A percentile compares a stretch with the other conserved stretches of the same genome.
Evolutionary conservation across 306 rosid genomes (phyloP).

Genomic region (Rosa lucieae): DNA sequence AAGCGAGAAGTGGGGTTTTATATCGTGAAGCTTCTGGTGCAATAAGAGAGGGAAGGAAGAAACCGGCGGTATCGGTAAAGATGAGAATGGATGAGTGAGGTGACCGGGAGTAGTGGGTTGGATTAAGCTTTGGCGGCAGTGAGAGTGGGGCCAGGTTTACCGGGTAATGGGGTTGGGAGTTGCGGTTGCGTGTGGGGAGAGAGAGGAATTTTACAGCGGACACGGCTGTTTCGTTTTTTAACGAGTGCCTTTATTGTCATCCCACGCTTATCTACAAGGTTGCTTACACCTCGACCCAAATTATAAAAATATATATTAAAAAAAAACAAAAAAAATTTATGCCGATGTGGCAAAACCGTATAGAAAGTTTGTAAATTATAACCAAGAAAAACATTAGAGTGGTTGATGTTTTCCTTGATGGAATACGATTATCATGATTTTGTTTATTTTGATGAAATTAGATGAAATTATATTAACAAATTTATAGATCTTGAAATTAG

Average conservation of each 20-base stretch:
- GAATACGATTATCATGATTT: too few species aligned
- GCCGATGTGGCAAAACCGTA: too few species aligned
- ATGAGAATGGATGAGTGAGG: background rate
- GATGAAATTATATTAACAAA: too few species aligned
- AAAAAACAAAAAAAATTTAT: too few species aligned
- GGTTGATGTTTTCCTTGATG: too few species aligned
- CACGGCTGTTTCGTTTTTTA: constrained; percentile 1
- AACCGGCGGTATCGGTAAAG: constrained; percentile 45
- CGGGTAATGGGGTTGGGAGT: background rate
- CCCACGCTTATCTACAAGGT: background rate
- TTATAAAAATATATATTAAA: too few species aligned
- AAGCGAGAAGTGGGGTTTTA: background rate
- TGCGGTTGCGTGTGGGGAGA: constrained; percentile 42
- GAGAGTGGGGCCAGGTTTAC: background rate
- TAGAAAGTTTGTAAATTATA: too few species aligned
- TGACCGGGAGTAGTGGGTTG: constrained; percentile 56
- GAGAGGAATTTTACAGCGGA: constrained; percentile 29
- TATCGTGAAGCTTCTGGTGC: constrained; percentile 16
- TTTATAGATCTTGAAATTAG: too few species aligned
- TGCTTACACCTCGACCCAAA: background rate
- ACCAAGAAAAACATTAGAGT: too few species aligned
- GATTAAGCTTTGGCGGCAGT: background rate
- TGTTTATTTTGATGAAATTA: too few species aligned
- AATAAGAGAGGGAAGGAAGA: constrained; percentile 20
- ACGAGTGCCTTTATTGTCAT: background rate